phyloP scores from a whole-genome alignment of 331 rosid genomes.

The Prunus yedoensis region DNA sequence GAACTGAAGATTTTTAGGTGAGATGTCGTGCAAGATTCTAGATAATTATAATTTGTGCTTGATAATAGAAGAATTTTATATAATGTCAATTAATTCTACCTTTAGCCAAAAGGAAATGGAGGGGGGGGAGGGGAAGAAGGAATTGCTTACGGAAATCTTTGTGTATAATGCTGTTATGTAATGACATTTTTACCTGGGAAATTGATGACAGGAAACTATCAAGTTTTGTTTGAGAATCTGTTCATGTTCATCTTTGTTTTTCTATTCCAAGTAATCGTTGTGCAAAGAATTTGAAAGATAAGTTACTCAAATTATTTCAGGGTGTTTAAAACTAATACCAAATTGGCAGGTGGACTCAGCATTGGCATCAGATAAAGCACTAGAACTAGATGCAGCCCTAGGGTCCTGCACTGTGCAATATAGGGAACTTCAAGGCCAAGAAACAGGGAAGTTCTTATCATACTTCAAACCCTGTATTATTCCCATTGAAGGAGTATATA shows the following conservation, averaged over 20 bases:
- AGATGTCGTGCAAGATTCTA: background rate
- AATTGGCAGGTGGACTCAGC: constrained; percentile 68
- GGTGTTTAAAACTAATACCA: constrained; percentile 15
- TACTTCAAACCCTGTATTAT: constrained; percentile 89
- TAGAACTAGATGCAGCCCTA: constrained; percentile 85
- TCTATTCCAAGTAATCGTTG: constrained; percentile 2
- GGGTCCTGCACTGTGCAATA: constrained; percentile 96
- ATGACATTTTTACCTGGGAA: constrained; percentile 6
- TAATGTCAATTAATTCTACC: background rate
- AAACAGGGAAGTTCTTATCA: constrained; percentile 77
- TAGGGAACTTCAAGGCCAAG: constrained; percentile 86
- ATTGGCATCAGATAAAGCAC: constrained; percentile 89
- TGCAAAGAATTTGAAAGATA: constrained; percentile 5
- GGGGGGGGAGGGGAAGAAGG: background rate
- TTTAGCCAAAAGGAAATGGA: constrained; percentile 19
- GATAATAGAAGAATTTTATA: background rate
- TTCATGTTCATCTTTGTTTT: constrained; percentile 1
- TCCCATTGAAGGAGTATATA: constrained; percentile 76
- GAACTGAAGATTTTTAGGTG: background rate
- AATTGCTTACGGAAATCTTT: background rate
- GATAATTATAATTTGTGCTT: background rate
- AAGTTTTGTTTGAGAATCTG: background rate
- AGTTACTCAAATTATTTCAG: constrained; percentile 17
- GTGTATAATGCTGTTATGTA: background rate
- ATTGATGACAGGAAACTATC: background rate